phyloP scores from a whole-genome alignment of 2,329 filamentous ascomycete species.

The Atkinsonella hypoxylon region DNA sequence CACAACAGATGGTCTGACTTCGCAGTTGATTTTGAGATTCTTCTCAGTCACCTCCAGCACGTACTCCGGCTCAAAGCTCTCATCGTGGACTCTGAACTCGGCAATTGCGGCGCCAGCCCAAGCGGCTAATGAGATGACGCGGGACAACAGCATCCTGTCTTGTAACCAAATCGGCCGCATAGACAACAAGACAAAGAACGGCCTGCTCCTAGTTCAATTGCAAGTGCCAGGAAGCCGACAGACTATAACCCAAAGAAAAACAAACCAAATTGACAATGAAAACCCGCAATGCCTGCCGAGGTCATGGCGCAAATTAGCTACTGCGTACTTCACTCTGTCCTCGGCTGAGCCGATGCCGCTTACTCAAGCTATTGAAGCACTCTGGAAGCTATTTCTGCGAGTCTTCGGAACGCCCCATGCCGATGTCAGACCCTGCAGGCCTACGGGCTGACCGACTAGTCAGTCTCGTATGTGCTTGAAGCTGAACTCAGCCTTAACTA shows the following conservation, averaged over 20 bases:
- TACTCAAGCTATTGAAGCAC: too few species aligned
- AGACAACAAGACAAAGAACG: too few species aligned
- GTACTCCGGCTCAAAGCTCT: slow-evolving; percentile 5
- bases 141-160: not conserved
- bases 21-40: slow-evolving; percentile 32
- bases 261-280: not conserved
- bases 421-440: too few species aligned
- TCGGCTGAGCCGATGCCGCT: too few species aligned
- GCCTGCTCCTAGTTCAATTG: not conserved
- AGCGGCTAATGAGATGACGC: not conserved
- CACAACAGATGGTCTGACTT: slow-evolving; percentile 32
- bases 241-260: not conserved
- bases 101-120: not conserved
- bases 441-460: too few species aligned
- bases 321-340: not conserved
- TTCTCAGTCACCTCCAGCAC: slow-evolving; percentile 11
- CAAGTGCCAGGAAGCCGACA: not conserved
- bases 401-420: too few species aligned
- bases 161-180: too few species aligned
- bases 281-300: not conserved
- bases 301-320: not conserved
- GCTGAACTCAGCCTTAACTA: too few species aligned
- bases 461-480: too few species aligned
- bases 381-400: too few species aligned
- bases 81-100: slow-evolving; percentile 1